Evolutionary conservation across 345 rosid genomes (phyloP).

Genomic region (Aquilaria sinensis): DNA sequence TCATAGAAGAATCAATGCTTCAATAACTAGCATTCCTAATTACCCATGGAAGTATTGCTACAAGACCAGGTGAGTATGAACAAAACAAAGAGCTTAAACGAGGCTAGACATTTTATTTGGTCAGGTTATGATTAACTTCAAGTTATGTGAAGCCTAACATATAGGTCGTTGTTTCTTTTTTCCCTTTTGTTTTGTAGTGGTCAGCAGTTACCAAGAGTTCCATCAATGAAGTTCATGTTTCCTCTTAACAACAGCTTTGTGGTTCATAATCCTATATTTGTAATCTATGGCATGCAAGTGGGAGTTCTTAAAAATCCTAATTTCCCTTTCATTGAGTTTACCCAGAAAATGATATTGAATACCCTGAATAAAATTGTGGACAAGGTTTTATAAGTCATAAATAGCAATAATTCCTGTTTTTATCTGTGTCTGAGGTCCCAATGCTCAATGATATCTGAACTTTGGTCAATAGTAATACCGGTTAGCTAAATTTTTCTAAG

Average conservation of each 20-base stretch:
- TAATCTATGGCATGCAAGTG: conserved; percentile 61
- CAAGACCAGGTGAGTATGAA: conserved; percentile 52
- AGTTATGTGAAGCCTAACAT: too few relatives aligned
- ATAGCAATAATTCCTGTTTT: too few relatives aligned
- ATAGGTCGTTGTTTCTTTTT: not conserved
- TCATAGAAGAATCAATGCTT: conserved; percentile 52
- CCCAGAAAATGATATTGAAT: too few relatives aligned
- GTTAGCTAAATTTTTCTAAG: not conserved
- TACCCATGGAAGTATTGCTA: conserved; percentile 75
- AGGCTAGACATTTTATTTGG: not conserved
- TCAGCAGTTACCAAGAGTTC: conserved; percentile 45
- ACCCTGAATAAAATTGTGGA: too few relatives aligned
- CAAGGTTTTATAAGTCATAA: too few relatives aligned
- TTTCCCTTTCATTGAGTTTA: not conserved
- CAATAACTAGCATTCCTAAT: conserved; percentile 37
- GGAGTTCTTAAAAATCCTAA: conserved; percentile 5
- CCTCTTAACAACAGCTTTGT: conserved; percentile 63
- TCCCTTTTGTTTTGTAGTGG: conserved; percentile 30
- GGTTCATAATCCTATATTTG: conserved; percentile 61
- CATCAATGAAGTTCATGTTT: conserved; percentile 57
- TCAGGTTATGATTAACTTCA: too few relatives aligned
- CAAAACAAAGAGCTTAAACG: conserved; percentile 5
- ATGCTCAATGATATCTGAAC: too few relatives aligned
- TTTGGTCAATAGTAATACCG: too few relatives aligned
- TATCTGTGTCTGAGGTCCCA: too few relatives aligned